Base-by-base conservation (phyloP, 257 asterid genomes). In the Mitragyna speciosa region DNA sequence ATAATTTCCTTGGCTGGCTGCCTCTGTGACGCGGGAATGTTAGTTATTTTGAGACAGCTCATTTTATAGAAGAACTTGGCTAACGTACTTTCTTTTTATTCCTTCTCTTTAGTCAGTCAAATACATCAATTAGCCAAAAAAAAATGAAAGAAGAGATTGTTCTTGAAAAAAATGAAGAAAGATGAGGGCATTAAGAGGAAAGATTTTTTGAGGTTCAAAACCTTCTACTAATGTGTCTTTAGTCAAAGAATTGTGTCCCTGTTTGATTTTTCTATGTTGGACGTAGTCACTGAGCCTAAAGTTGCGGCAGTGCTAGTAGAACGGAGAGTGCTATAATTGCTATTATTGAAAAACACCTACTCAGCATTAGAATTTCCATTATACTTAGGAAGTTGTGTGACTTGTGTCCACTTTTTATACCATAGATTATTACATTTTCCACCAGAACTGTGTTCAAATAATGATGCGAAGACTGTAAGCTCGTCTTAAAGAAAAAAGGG, bases 11-110 rank as follows among this genome's bases (percentile, higher is more conserved):
- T 72, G 52, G 47, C 59, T 31, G 24, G 52, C 77, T 56, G 41
- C 75, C 75, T 26, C 12, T 52, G 58, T 41, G 69, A 82, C 71
- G 78, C 64, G 79, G 83, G 80, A 80, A 75, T 20, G 78, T 76
- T 73, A 30, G 59, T 79, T 73, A 15, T 43, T 45, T 47, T 30
- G 22, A 20, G 65, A 65, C 73, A 77, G 65, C 66, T 65, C 74
- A 30, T 19, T 28, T 28, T 0, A 52, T 24, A 12, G 51, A 19
- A 54, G 2, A 74, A 26, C 1, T 72, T 63, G 36, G 7, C 30
- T 30, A 30, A 51, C 43, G 0, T 5, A 26, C 61, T 30, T 47
- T 16, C 31, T 58, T 6, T 33, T 75, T 9, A 30, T 30, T 66
- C 69, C 39, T 0, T 28, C 41, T 64, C 33, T 61, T 28, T 28